Base-by-base conservation (phyloP, 164 flowering plant species). In the Magnolia changhungtana region DNA sequence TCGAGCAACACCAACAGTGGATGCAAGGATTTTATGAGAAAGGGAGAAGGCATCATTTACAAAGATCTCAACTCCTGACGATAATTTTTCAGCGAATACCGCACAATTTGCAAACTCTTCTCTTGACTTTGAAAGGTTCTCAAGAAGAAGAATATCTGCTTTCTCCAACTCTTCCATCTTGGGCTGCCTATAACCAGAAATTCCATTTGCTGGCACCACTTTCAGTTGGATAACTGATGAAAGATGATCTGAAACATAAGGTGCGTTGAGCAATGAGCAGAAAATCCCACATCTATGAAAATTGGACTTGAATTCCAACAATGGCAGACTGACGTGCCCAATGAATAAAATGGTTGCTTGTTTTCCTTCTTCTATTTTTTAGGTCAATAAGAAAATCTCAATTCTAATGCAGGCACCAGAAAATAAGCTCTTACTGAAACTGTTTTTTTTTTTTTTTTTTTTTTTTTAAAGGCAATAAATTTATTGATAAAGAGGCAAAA, bases 1-100 rank as follows among this genome's bases (percentile, higher is more conserved):
- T 45, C 90, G 84, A 78, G 96, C 67, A 81, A 90, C 80, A 67
- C 93, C 97, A 85, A 91, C 92, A 50, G 92, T 92, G 74, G 98
- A 95, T 72, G 97, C 93, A 77, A 95, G 93, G 76, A 89, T 75
- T 85, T 87, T 95, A 81, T 91, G 98, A 77, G 94, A 90, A 59
- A 76, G 84, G 63, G 92, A 89, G 79, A 95, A 89, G 50, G 90
- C 82, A 75, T 92, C 98, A 86, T 95, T 95, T 50, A 95, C 94
- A 83, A 95, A 89, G 77, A 94, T 88, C 84, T 91, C 96, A 75
- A 91, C 89, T 76, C 87, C 91, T 69, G 84, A 85, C 69, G 94
- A 82, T 68, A 92, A 76, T 27, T 75, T 72, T 83, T 85, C 67
- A 69, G 97, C 81, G 79, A 94, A 92, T 49, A 77, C 77, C 69